phyloP scores from a whole-genome alignment of 495 filamentous ascomycete species.

The Xylaria scruposa region DNA sequence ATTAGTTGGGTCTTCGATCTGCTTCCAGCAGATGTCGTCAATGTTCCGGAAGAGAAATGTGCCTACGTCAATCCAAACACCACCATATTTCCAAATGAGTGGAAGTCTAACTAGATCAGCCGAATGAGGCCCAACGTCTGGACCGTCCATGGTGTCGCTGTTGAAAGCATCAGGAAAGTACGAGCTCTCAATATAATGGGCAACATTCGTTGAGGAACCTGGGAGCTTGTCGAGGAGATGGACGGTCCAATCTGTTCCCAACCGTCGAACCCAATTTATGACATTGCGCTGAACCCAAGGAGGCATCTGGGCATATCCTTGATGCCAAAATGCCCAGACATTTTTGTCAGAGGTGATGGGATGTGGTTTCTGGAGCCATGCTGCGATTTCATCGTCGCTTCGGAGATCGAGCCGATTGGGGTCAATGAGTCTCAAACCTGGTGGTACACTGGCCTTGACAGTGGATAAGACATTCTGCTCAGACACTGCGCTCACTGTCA shows the following conservation, averaged over 20 bases:
- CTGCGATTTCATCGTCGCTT: conserved; percentile 37
- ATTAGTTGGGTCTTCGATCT: conserved; percentile 44
- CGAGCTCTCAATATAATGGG: conserved; percentile 37
- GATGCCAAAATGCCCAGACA: conserved; percentile 53
- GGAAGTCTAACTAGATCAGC: conserved; percentile 49
- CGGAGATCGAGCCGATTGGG: conserved; percentile 36
- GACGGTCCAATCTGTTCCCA: conserved; percentile 42
- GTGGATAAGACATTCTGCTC: conserved; percentile 19
- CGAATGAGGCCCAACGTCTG: conserved; percentile 40
- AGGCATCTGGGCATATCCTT: conserved; percentile 35
- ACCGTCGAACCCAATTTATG: conserved; percentile 43
- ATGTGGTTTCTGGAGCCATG: conserved; percentile 35
- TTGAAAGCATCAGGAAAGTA: conserved; percentile 46
- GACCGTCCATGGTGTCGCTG: conserved; percentile 44
- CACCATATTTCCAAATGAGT: conserved; percentile 45
- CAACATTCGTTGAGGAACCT: conserved; percentile 37
- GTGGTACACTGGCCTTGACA: conserved; percentile 26
- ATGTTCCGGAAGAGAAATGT: conserved; percentile 46
- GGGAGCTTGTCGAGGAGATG: conserved; percentile 36
- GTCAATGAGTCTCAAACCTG: conserved; percentile 33
- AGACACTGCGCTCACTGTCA: conserved; percentile 8
- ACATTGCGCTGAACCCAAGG: conserved; percentile 48
- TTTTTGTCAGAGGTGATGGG: conserved; percentile 52
- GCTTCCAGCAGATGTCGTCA: conserved; percentile 52
- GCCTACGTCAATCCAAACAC: conserved; percentile 51